Conservation (phyloP, 2,329 filamentous ascomycete genomes). For the Aschersonia sp. region DNA sequence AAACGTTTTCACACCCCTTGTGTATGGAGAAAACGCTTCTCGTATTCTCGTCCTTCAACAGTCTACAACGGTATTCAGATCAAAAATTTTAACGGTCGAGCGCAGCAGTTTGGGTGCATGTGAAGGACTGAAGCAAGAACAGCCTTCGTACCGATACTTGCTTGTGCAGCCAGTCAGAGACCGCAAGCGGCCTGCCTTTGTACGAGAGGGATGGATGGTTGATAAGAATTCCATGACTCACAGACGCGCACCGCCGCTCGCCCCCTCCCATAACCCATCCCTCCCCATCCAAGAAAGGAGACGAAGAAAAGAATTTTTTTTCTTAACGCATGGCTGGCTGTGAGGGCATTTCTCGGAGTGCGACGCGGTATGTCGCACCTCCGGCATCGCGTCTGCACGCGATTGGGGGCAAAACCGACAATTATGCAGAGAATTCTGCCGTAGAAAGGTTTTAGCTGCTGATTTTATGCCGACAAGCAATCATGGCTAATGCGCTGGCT, state of each 20-base stretch:
- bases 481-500: too few species aligned
- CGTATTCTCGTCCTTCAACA: too few species aligned
- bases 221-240: slow-evolving; percentile 15
- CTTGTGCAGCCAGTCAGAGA: slow-evolving; percentile 15
- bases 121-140: neutral
- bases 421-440: too few species aligned
- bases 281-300: neutral
- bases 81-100: too few species aligned
- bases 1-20: too few species aligned
- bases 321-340: neutral
- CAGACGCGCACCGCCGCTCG: slow-evolving; percentile 3
- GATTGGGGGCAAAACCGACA: neutral
- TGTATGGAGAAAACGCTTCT: too few species aligned
- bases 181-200: slow-evolving; percentile 16
- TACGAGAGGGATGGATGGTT: slow-evolving; percentile 9
- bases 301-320: neutral
- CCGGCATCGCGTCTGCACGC: neutral
- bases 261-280: too few species aligned
- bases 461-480: too few species aligned
- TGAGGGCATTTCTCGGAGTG: neutral
- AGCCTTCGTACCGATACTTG: slow-evolving; percentile 7
- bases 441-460: too few species aligned
- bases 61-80: too few species aligned
- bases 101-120: neutral
- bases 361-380: neutral